Base-by-base conservation (phyloP, 257 asterid species). In the Asclepias syriaca region DNA sequence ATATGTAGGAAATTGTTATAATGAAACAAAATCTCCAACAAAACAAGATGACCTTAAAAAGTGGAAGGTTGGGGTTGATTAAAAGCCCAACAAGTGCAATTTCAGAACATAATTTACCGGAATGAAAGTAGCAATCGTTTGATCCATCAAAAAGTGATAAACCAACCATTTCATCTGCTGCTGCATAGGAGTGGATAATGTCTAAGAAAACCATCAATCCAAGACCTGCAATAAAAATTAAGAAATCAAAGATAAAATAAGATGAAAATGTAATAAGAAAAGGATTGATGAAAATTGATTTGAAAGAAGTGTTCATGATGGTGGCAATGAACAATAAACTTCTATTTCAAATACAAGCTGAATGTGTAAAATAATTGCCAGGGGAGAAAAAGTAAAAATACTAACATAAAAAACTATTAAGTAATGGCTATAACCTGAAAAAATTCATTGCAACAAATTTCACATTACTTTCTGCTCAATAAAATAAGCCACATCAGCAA, bases 111-210 rank as follows among this genome's bases (percentile, higher is more conserved):
- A 43, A 24, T 61, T 73, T 88, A 94, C 99, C 99, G 60, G 98
- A 75, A 78, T 94, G 99, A 72, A 94, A 94, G 82, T 83, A 91
- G 88, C 99, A 94, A 79, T 94, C 99, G 82, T 94, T 94, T 79
- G 99, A 79, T 85, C 99, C 99, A 81, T 94, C 99, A 84, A 87
- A 94, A 79, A 66, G 96, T 73, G 99, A 87, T 79, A 91, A 79
- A 46, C 99, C 99, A 70, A 88, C 93, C 97, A 89, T 91, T 85
- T 94, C 97, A 18, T 94, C 99, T 72, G 99, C 90, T 74, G 97
- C 99, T 60, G 99, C 97, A 76, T 94, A 94, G 27, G 99, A 91
- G 81, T 94, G 99, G 74, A 89, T 93, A 43, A 94, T 88, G 80
- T 94, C 99, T 79, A 94, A 83, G 82, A 94, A 81, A 76, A 94